Evolutionary conservation across 345 rosid species (phyloP), one percentile per base, ranked within the genome.

Genomic region (Aquilaria yunnanensis): DNA sequence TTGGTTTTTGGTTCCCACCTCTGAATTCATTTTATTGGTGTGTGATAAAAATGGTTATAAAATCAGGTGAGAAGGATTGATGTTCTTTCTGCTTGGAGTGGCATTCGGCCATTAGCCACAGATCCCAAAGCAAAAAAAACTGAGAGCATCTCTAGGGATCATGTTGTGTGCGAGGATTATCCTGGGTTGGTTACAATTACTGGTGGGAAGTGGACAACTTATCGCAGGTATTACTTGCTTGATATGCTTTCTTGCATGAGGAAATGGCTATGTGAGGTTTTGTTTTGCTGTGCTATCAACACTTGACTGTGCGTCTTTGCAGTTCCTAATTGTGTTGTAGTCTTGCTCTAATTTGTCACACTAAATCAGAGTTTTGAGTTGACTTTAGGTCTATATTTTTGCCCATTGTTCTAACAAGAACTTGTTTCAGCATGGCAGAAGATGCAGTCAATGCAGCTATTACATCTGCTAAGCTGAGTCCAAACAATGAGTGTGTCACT

Each of bases 41-140:
- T 72, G 52, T 11, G 63, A 30, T 72, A 37, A 66, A 23, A 61
- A 29, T 58, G 51, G 37, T 57, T 59, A 43, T 62, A 56, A 16
- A 57, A 51, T 50, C 70, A 90, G 98, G 98, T 93, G 8, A 85
- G 98, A 6, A 92, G 99, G 45, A 47, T 74, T 29, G 98, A 93
- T 85, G 97, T 93, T 72, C 97, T 93, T 64, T 93, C 98, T 60
- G 98, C 96, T 48, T 93, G 98, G 98, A 93, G 99, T 80, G 99
- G 99, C 41, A 93, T 93, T 65, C 97, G 98, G 48, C 98, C 98
- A 31, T 73, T 93, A 80, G 99, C 97, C 33, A 64, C 63, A 53
- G 96, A 90, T 78, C 99, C 99, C 54, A 76, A 84, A 23, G 96
- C 92, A 54, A 90, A 88, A 75, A 94, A 70, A 78, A 94, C 99